A percentile compares a stretch with the other conserved stretches of the same genome.
Conservation (phyloP, 805 yeast genomes). For the Saturnispora halmiae region DNA sequence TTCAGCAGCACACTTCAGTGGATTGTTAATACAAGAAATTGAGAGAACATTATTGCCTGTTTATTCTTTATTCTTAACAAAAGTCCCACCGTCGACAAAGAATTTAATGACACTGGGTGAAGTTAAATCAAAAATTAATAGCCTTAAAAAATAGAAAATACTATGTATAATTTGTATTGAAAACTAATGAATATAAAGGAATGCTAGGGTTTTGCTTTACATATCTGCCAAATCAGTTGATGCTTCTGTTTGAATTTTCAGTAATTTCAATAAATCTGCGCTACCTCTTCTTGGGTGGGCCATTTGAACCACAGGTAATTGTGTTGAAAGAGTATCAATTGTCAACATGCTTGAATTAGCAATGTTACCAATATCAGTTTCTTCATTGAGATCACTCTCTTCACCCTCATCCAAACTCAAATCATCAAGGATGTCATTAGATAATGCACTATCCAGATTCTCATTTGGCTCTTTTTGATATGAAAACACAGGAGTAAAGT, state of each 20-base stretch:
- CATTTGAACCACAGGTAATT: slow-evolving; percentile 1
- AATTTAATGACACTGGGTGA: slow-evolving; percentile 34
- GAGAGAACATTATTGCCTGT: slow-evolving; percentile 66
- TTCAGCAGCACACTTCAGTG: slow-evolving; percentile 36
- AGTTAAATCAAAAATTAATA: slow-evolving; percentile 6
- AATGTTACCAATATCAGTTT: not conserved
- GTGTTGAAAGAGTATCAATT: slow-evolving; percentile 8
- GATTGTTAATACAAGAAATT: slow-evolving; percentile 60
- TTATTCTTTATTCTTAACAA: slow-evolving; percentile 76
- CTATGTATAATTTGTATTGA: too few relatives aligned
- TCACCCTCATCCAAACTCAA: not conserved
- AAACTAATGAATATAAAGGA: too few relatives aligned
- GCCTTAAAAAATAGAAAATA: not conserved
- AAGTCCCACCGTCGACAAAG: slow-evolving; percentile 57
- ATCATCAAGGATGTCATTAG: not conserved
- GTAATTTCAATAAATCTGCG: slow-evolving; percentile 5
- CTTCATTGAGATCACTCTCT: not conserved
- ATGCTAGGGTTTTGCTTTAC: too few relatives aligned
- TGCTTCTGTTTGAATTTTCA: slow-evolving; percentile 2
- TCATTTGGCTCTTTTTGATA: too few relatives aligned
- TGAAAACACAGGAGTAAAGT: slow-evolving; percentile 19
- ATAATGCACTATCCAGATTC: not conserved
- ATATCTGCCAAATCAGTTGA: slow-evolving; percentile 7
- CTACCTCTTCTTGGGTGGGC: slow-evolving; percentile 1
- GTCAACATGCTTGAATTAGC: slow-evolving; percentile 4